Evolutionary conservation across 2,329 filamentous ascomycete genomes (phyloP).

Genomic region (Stromatinia cepivora): DNA sequence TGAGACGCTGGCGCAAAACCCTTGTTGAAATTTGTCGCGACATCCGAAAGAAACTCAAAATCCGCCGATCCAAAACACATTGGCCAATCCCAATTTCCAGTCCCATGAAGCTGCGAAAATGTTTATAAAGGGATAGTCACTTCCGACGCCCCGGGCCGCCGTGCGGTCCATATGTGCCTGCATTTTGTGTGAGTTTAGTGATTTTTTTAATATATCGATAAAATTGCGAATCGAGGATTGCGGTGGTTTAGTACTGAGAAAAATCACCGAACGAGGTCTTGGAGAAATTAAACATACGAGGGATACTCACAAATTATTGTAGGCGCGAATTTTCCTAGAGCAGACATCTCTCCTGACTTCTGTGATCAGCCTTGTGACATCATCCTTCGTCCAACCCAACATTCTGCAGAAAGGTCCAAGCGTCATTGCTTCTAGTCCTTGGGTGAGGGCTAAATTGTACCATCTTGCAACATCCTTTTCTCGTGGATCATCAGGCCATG

Average conservation of each 20-base stretch:
- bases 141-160: constrained; percentile 30
- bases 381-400: constrained; percentile 58
- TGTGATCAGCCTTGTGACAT: constrained; percentile 62
- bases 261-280: background rate
- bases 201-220: constrained; percentile 15
- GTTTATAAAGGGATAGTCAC: background rate
- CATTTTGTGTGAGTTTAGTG: constrained; percentile 3
- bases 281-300: constrained; percentile 9
- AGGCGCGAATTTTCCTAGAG: constrained; percentile 66
- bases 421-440: constrained; percentile 71
- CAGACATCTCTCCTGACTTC: constrained; percentile 69
- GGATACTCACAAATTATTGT: constrained; percentile 73
- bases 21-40: constrained; percentile 17
- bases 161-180: constrained; percentile 40
- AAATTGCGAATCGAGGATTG: background rate
- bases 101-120: background rate
- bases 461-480: constrained; percentile 72
- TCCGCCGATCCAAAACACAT: background rate
- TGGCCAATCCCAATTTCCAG: background rate
- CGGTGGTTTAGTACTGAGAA: background rate
- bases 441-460: constrained; percentile 78
- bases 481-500: constrained; percentile 65
- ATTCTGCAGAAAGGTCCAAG: constrained; percentile 71
- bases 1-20: constrained; percentile 14
- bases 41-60: constrained; percentile 12